phyloP scores from a whole-genome alignment of 352 stramenopile genomes.

The Phytophthora kernoviae region DNA sequence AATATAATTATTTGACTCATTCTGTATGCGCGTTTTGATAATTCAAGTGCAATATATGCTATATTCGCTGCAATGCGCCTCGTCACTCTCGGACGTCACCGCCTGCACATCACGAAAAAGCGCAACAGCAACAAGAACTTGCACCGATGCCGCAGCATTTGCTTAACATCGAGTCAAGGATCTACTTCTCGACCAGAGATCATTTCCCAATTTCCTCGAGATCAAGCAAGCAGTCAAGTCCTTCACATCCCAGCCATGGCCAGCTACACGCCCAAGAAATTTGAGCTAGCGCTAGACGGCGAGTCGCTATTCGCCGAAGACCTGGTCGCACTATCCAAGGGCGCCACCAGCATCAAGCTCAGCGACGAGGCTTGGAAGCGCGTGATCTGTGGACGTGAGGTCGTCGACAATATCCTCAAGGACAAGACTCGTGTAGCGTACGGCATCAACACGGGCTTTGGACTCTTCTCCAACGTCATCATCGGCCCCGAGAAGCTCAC shows the following conservation, averaged over 20 bases:
- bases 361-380: slow-evolving; percentile 76
- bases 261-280: slow-evolving; percentile 14
- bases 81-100: slow-evolving; percentile 27
- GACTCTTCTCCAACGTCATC: slow-evolving; percentile 91
- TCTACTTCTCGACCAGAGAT: slow-evolving; percentile 11
- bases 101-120: slow-evolving; percentile 4
- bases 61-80: background rate
- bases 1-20: background rate
- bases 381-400: slow-evolving; percentile 68
- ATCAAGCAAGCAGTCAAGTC: slow-evolving; percentile 14
- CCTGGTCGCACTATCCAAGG: slow-evolving; percentile 73
- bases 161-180: slow-evolving; percentile 3
- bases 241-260: slow-evolving; percentile 9
- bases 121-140: slow-evolving; percentile 20
- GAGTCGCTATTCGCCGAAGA: slow-evolving; percentile 72
- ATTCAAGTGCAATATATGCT: background rate
- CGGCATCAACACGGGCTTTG: slow-evolving; percentile 94
- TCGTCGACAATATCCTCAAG: slow-evolving; percentile 89
- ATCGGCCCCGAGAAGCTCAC: slow-evolving; percentile 85
- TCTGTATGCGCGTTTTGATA: slow-evolving; percentile 22
- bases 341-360: slow-evolving; percentile 59
- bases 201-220: slow-evolving; percentile 28
- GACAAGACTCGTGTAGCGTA: slow-evolving; percentile 82
- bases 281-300: slow-evolving; percentile 62
- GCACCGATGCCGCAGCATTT: background rate